phyloP scores from a whole-genome alignment of 1,284 basidiomycete genomes.

The Flammula alnicola region DNA sequence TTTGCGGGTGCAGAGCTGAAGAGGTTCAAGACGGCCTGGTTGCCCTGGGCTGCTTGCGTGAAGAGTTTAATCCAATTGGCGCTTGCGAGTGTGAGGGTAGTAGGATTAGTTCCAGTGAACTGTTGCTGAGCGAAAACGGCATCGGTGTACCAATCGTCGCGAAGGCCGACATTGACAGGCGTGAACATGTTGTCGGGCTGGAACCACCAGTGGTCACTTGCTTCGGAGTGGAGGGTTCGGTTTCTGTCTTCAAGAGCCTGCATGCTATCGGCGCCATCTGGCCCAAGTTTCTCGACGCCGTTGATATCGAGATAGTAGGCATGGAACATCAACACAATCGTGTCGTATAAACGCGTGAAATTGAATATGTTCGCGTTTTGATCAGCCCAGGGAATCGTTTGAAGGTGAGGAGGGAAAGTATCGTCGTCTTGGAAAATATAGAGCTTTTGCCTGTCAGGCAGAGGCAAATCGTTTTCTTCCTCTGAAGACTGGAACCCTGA shows the following conservation, averaged over 20 bases:
- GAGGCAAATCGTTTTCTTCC: conserved; percentile 4
- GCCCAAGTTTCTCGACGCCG: conserved; percentile 10
- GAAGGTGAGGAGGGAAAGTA: conserved; percentile 25
- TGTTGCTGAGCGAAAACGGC: conserved; percentile 31
- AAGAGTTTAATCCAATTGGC: conserved; percentile 22
- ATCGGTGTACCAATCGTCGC: conserved; percentile 33
- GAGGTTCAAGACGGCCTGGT: conserved; percentile 14
- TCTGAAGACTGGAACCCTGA: conserved; percentile 14
- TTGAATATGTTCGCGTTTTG: conserved; percentile 20
- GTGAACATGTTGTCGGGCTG: conserved; percentile 22
- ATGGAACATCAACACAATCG: conserved; percentile 8
- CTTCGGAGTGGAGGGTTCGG: conserved; percentile 15
- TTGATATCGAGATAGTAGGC: conserved; percentile 10
- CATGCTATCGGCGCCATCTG: conserved; percentile 17
- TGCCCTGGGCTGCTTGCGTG: conserved; percentile 16
- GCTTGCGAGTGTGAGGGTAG: conserved; percentile 24
- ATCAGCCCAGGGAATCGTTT: conserved; percentile 20
- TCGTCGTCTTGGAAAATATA: conserved; percentile 22
- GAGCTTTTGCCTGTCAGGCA: conserved; percentile 14
- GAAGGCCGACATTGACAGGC: conserved; percentile 27
- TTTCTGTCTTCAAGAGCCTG: conserved; percentile 18
- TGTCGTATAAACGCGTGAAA: conserved; percentile 20
- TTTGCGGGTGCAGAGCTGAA: conserved; percentile 8
- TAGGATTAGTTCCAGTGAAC: conserved; percentile 32
- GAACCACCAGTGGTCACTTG: conserved; percentile 5